Evolutionary conservation across 2,329 filamentous ascomycete genomes (phyloP).

Genomic region (Aspergillus luchuensis): DNA sequence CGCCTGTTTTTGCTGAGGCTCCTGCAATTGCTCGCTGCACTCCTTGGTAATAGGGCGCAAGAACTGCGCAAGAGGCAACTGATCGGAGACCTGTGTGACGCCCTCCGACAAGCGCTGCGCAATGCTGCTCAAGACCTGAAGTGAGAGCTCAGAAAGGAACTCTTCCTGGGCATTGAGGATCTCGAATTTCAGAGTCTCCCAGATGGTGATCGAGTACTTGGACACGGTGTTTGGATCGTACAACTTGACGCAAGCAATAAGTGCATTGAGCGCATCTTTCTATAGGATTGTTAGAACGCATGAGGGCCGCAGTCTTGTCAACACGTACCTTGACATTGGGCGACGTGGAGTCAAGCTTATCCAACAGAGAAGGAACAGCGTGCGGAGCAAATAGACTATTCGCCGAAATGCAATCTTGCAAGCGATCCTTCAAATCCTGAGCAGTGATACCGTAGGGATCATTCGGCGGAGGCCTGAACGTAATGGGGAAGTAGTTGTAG

Average conservation of each 20-base stretch:
- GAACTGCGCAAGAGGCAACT: conserved; percentile 54
- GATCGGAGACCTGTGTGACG: conserved; percentile 39
- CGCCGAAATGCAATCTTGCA: conserved; percentile 65
- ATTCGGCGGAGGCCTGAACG: conserved; percentile 68
- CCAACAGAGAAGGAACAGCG: conserved; percentile 66
- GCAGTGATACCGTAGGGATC: conserved; percentile 71
- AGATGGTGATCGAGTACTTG: conserved; percentile 65
- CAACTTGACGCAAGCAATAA: conserved; percentile 60
- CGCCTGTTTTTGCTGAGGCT: conserved; percentile 69
- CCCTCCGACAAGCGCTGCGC: conserved; percentile 56
- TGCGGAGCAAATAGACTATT: conserved; percentile 66
- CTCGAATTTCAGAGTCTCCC: conserved; percentile 70
- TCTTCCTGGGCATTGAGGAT: conserved; percentile 68
- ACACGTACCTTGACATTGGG: conserved; percentile 63
- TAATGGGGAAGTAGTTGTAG: conserved; percentile 73
- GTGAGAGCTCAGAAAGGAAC: conserved; percentile 62
- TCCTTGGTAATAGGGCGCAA: conserved; percentile 65
- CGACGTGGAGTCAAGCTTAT: conserved; percentile 70
- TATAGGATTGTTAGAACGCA: conserved; percentile 31
- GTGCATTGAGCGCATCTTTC: conserved; percentile 66
- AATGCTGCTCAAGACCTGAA: conserved; percentile 58
- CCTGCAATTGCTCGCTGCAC: conserved; percentile 67
- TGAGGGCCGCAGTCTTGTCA: background rate
- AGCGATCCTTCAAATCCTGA: conserved; percentile 65
- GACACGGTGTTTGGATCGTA: conserved; percentile 63